Conservation (phyloP, 2,329 filamentous ascomycete genomes). For the Colletotrichum filicis region DNA sequence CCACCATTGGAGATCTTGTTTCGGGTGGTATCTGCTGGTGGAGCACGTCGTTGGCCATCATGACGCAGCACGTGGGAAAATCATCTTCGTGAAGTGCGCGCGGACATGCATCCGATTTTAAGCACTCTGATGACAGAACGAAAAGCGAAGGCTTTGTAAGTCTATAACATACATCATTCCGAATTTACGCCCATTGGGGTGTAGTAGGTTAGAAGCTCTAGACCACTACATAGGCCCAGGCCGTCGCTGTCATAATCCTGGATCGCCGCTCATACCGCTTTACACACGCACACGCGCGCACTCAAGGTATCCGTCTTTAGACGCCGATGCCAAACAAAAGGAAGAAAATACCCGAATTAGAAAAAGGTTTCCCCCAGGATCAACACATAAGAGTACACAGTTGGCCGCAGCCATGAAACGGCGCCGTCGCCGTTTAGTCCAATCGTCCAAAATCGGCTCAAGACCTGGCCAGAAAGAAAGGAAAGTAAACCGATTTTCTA, state of each 20-base stretch:
- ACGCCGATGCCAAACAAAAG: slow-evolving; percentile 30
- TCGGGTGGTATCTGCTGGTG: neutral
- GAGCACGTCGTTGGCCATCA: neutral
- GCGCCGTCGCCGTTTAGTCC: neutral
- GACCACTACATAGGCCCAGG: neutral
- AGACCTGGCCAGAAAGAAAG: neutral
- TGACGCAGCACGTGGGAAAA: neutral
- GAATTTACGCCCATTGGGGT: neutral
- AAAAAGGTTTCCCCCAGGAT: neutral
- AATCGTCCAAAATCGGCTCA: neutral
- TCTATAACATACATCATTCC: slow-evolving; percentile 4
- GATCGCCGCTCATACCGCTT: neutral
- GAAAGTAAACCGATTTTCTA: neutral
- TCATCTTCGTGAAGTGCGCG: neutral
- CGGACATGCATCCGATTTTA: neutral
- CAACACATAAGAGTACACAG: slow-evolving; percentile 28
- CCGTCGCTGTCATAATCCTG: neutral
- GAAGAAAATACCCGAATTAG: slow-evolving; percentile 4
- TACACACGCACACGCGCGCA: slow-evolving; percentile 6
- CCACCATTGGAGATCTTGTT: neutral
- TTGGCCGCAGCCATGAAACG: neutral
- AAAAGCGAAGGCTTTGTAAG: neutral
- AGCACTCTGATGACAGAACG: neutral
- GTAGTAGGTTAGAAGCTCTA: neutral
- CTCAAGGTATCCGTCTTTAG: slow-evolving; percentile 31